Evolutionary conservation across 768 basidiomycete genomes (phyloP), one percentile per base, ranked within the genome.

Genomic region (Boletus fagicola): DNA sequence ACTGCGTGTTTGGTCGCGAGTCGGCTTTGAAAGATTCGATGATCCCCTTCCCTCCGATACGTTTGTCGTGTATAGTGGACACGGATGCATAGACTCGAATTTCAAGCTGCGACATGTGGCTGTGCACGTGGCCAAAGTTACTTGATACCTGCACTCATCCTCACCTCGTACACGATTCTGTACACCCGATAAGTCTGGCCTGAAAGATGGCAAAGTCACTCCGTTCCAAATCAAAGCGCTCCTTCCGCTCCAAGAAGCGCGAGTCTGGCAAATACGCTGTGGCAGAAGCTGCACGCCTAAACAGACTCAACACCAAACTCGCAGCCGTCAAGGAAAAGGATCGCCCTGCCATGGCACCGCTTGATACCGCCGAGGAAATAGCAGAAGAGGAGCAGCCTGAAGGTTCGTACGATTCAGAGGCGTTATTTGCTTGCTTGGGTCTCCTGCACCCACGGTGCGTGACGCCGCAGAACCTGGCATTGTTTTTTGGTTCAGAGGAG

Each of bases 141-240:
- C 35, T 24, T 26, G 43, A 26, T 16, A 4, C 24, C 24, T 33
- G 8, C 16, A 2, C 36, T 16, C 50, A 44, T 15, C 49, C 16
- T 22, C 30, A 33, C 35, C 16, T 6, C 30, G 26, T 10, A 38
- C 24, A 8, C n/a, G n/a, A n/a, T n/a, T n/a, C n/a, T n/a, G n/a
- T n/a, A n/a, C 44, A 5, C 16, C 0, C 46, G n/a, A 30, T 1
- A 30, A 15, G 18, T 28, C 3, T 49, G 13, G 33, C 22, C 24
- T 18, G 18, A n/a, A 31, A n/a, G 22, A 64, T 94, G 91, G 91
- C 88, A 43, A 94, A 94, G 78, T 92, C 90, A 44, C 80, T 83
- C 40, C 78, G 92, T 67, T 90, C 90, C 8, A 94, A 94, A 75
- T 79, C 82, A 48, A 94, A 93, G 69, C 87, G 92, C 31, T 74